Evolutionary conservation across 108 stramenopile species (phyloP), one percentile per base, ranked within the genome.

Genomic region (Skeletonema marinoi): DNA sequence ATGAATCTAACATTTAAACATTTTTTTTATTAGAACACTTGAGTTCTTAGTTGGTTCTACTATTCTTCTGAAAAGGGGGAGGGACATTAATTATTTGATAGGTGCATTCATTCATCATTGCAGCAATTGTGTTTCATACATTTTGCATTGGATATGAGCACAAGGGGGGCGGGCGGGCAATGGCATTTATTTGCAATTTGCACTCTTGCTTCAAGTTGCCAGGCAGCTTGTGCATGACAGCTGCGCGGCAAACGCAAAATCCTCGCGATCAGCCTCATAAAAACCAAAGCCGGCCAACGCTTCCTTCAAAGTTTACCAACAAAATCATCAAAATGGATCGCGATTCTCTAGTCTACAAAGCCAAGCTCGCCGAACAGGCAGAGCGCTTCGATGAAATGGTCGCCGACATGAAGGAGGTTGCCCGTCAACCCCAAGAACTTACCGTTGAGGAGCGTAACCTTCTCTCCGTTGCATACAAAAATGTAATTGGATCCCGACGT

Each of bases 401-500:
- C 32, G 68, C 78, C 60, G 92, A 98, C 94, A 98, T 98, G 98
- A 98, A 98, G 96, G 93, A 96, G 32, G 98, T 99, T 60, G 98
- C 99, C 73, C 84, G 92, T 77, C 95, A 96, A 83, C 95, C 98
- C 30, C 93, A 94, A 76, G 98, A 99, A 88, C 95, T 99, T 68
- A 96, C 98, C 70, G 99, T 99, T 25, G 99, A 99, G 86, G 99
- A 99, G 93, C 96, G 99, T 58, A 99, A 99, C 90, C 92, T 99
- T 48, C 91, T 99, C 32, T 93, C 92, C 58, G 99, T 98, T 39
- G 97, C 97, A 73, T 97, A 94, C 93, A 96, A 96, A 92, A 99
- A 99, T 87, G 98, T 99, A 32, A 99, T 99, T 74, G 99, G 99
- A 63, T 92, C 96, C 70, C 96, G 99, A 51, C 97, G 99, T 81